Conservation (phyloP, 352 stramenopile genomes). For the Phytophthora gonapodyides region DNA sequence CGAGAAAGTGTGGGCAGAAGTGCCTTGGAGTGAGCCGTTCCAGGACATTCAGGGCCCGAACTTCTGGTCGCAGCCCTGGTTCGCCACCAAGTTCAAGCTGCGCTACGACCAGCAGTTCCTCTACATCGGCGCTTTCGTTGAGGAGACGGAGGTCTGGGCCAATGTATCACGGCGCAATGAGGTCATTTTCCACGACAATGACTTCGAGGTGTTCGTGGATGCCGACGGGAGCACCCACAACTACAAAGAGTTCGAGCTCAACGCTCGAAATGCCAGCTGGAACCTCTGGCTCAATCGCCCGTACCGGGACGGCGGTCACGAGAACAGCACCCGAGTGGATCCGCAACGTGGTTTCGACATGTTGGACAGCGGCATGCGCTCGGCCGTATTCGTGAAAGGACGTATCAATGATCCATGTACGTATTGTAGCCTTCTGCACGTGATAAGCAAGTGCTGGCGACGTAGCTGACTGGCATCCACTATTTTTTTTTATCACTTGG, state of each 20-base stretch:
- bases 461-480: not conserved
- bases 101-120: conserved; percentile 73
- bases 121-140: conserved; percentile 72
- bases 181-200: conserved; percentile 88
- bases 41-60: conserved; percentile 62
- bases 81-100: conserved; percentile 74
- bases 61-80: conserved; percentile 76
- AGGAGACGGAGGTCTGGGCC: conserved; percentile 72
- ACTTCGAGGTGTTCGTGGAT: conserved; percentile 94
- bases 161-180: conserved; percentile 68
- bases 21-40: conserved; percentile 61
- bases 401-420: conserved; percentile 62
- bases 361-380: conserved; percentile 48
- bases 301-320: conserved; percentile 79
- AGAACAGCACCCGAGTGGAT: conserved; percentile 84
- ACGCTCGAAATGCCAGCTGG: conserved; percentile 88
- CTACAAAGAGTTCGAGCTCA: conserved; percentile 94
- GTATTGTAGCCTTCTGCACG: conserved; percentile 1
- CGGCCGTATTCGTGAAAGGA: conserved; percentile 61
- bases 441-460: not conserved
- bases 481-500: not conserved
- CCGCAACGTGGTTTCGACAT: conserved; percentile 72
- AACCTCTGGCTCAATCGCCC: conserved; percentile 89
- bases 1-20: conserved; percentile 59
- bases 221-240: conserved; percentile 70